A percentile compares a stretch with the other conserved stretches of the same genome.
phyloP scores from a whole-genome alignment of 192 early-diverging fungal genomes.

The Rhizoclosmatium globosum region DNA sequence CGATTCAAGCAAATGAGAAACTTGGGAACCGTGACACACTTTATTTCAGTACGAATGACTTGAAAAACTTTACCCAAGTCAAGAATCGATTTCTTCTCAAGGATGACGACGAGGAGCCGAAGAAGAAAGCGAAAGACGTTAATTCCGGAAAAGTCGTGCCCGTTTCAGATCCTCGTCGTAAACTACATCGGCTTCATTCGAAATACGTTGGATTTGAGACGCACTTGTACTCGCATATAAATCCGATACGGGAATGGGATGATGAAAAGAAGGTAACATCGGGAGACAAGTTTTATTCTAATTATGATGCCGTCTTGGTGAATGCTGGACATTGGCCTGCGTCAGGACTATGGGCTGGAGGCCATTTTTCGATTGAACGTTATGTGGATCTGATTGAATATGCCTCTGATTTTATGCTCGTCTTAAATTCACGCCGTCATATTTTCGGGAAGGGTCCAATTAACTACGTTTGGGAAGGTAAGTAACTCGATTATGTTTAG shows the following conservation, averaged over 20 bases:
- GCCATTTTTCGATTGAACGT: slow-evolving; percentile 8
- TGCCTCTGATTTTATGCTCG: neutral
- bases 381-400: neutral
- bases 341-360: neutral
- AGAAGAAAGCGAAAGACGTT: neutral
- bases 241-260: neutral
- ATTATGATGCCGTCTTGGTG: neutral
- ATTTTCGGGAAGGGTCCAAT: neutral
- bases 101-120: neutral
- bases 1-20: too few species aligned
- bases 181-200: too few species aligned
- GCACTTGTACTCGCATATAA: neutral
- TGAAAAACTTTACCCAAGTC: neutral
- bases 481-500: neutral
- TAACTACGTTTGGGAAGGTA: slow-evolving; percentile 13
- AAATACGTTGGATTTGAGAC: neutral
- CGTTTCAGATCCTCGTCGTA: too few species aligned
- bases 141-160: neutral
- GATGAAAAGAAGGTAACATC: neutral
- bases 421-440: neutral
- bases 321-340: slow-evolving; percentile 12
- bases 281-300: neutral
- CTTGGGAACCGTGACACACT: too few species aligned
- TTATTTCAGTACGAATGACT: too few species aligned
- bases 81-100: neutral